Conservation (phyloP, 2,329 filamentous ascomycete species). For the Apiospora rasikravindrae region DNA sequence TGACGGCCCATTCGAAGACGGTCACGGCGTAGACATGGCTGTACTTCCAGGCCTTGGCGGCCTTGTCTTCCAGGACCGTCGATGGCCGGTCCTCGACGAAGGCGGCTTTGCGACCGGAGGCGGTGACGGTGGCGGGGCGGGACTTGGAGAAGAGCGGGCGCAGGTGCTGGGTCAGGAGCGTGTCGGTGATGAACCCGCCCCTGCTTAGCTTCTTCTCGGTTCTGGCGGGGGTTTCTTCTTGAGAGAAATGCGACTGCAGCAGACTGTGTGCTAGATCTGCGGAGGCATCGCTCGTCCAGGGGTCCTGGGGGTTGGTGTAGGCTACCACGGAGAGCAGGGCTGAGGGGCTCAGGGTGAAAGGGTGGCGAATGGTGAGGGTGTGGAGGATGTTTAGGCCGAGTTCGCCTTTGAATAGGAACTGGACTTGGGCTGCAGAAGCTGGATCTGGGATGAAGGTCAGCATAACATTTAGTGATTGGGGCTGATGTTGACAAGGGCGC, state of each 20-base stretch:
- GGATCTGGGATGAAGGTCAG: not conserved
- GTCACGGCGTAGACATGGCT: constrained; percentile 55
- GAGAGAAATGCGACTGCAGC: constrained; percentile 25
- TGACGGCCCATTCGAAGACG: constrained; percentile 66
- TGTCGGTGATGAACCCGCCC: constrained; percentile 52
- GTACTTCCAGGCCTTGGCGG: constrained; percentile 66
- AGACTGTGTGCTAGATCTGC: constrained; percentile 26
- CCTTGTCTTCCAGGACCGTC: constrained; percentile 44
- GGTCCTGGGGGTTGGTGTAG: constrained; percentile 32
- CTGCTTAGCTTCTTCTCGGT: not conserved
- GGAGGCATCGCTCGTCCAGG: constrained; percentile 31
- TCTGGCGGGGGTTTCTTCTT: not conserved
- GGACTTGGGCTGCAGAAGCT: not conserved
- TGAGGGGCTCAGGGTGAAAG: constrained; percentile 25
- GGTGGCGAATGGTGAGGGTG: constrained; percentile 29
- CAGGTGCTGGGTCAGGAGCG: constrained; percentile 66
- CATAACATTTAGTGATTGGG: not conserved
- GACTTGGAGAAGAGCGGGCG: constrained; percentile 69
- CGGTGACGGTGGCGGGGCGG: constrained; percentile 58
- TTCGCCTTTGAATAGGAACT: constrained; percentile 25
- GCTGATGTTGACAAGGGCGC: not conserved
- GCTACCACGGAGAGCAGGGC: constrained; percentile 40
- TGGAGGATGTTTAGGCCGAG: constrained; percentile 34
- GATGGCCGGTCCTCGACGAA: constrained; percentile 46
- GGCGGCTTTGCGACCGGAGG: constrained; percentile 59